phyloP scores from a whole-genome alignment of 192 early-diverging fungal species.

The Mortierella alpina region DNA sequence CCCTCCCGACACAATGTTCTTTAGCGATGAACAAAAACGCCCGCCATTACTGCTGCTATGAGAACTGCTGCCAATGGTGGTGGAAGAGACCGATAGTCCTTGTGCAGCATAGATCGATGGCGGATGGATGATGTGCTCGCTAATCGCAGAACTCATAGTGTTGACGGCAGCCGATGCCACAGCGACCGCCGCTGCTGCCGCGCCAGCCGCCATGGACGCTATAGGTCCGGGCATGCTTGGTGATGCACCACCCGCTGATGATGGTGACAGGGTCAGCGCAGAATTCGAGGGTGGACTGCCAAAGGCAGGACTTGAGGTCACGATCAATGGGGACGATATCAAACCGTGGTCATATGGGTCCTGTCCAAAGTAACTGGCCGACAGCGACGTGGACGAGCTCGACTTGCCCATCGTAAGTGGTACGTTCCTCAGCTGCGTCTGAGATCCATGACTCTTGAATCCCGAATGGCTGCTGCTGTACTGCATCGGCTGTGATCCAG shows the following conservation, averaged over 20 bases:
- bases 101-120: slow-evolving; percentile 21
- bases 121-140: slow-evolving; percentile 26
- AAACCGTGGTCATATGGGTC: neutral
- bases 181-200: slow-evolving; percentile 34
- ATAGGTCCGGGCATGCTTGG: slow-evolving; percentile 11
- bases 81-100: neutral
- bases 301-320: slow-evolving; percentile 3
- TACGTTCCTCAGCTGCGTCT: slow-evolving; percentile 1
- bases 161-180: slow-evolving; percentile 34
- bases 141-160: slow-evolving; percentile 39
- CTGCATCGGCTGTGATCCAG: slow-evolving; percentile 13
- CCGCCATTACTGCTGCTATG: neutral
- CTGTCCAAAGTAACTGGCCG: slow-evolving; percentile 11
- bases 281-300: neutral
- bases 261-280: neutral
- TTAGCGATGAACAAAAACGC: too few species aligned
- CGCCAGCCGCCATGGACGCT: slow-evolving; percentile 36
- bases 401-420: slow-evolving; percentile 7
- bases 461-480: slow-evolving; percentile 17
- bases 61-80: neutral
- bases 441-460: slow-evolving; percentile 8
- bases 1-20: too few species aligned
- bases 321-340: neutral
- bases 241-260: neutral
- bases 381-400: slow-evolving; percentile 21